Base-by-base conservation (phyloP, 768 basidiomycete genomes). In the Lactarius deliciosus region DNA sequence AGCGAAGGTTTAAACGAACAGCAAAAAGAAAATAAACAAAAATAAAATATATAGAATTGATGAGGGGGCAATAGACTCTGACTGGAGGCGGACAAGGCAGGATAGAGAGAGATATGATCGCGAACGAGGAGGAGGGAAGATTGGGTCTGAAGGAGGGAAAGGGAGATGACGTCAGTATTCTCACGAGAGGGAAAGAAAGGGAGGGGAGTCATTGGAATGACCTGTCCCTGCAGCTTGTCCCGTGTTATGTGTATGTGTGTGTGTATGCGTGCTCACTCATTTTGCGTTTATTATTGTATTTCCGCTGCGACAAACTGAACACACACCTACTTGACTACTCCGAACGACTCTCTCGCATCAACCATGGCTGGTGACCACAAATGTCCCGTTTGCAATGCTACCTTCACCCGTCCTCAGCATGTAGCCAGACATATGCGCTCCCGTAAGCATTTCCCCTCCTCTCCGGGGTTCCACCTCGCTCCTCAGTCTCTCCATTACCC, bases 381-480 rank as follows among this genome's bases (percentile, higher is more conserved):
- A 76, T 94, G 92, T 75, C 87, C 92, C 20, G 91, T 94, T 15
- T 94, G 92, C 76, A 85, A 89, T 69, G 89, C 92, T 0, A 92
- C 91, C 0, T 94, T 94, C 71, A 94, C 92, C 28, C 83, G 92
- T 61, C 92, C 92, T 34, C 92, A 94, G 73, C 92, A 94, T 85
- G 92, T 94, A 57, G 90, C 91, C 0, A 80, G 92, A 59, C 92
- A 93, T 77, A 93, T 94, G 91, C 86, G 92, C 76, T 92, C 91
- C 71, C 92, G 91, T 93, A 79, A 79, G 91, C 87, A 57, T 64
- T 69, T 68, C 54, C 62, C 68, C 58, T 61, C 66, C 61, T 63
- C 59, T 68, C 57, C 60, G 59, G 36, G 64, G 57, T 30, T 58
- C 64, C 43, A 50, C 20, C 54, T 54, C 66, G 66, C 71, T 38